phyloP scores from a whole-genome alignment of 345 rosid species.

The Populus alba region DNA sequence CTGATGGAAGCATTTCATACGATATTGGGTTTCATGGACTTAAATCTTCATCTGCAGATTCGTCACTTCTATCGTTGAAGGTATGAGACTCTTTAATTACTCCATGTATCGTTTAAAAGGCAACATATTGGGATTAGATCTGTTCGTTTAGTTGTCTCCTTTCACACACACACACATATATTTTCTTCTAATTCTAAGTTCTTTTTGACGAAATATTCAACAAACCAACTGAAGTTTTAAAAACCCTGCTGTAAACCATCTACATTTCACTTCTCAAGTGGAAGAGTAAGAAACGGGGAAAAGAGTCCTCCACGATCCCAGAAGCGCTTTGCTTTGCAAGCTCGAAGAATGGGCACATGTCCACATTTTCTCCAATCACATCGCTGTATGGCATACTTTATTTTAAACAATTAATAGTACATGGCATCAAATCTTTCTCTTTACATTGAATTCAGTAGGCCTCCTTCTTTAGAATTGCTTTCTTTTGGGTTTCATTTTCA shows the following conservation, averaged over 20 bases:
- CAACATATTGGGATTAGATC: background rate
- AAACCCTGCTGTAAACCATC: background rate
- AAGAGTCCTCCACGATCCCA: background rate
- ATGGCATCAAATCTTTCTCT: background rate
- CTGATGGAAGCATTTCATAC: slow-evolving; percentile 86
- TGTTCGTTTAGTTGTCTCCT: background rate
- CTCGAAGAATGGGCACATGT: background rate
- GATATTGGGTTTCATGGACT: slow-evolving; percentile 80
- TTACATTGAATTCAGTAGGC: no score
- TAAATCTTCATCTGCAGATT: slow-evolving; percentile 59
- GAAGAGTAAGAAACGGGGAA: background rate
- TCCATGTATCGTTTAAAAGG: slow-evolving; percentile 6
- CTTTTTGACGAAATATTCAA: background rate
- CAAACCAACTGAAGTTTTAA: background rate
- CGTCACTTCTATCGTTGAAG: slow-evolving; percentile 47
- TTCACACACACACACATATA: no score
- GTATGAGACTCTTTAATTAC: slow-evolving; percentile 41
- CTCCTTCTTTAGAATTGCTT: background rate
- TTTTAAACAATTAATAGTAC: background rate
- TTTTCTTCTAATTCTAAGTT: background rate
- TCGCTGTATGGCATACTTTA: background rate
- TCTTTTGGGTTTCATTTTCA: background rate
- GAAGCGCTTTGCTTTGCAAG: background rate
- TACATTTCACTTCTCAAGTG: background rate
- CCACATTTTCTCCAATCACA: background rate